phyloP scores from a whole-genome alignment of 768 basidiomycete genomes.

The Mycena pura region DNA sequence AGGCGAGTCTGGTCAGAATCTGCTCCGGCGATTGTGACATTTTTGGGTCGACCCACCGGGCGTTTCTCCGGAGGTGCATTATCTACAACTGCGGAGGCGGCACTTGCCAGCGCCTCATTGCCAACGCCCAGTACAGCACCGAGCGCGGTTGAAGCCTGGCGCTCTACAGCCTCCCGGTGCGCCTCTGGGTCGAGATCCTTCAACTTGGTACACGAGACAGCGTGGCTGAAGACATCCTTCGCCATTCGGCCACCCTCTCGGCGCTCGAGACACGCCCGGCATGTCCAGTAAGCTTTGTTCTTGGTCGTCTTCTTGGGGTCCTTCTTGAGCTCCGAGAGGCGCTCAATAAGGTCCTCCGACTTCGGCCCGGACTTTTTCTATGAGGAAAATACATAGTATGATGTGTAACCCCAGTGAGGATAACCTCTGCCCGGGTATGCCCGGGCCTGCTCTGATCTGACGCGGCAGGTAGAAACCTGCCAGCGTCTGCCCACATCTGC shows the following conservation, averaged over 20 bases:
- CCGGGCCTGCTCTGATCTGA: no score
- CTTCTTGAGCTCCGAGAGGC: neutral
- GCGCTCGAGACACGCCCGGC: neutral
- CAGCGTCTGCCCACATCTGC: no score
- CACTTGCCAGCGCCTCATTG: no score
- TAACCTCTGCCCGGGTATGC: no score
- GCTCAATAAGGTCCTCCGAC: neutral
- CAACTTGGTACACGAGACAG: neutral
- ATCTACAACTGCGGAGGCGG: neutral
- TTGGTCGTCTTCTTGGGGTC: neutral
- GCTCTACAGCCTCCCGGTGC: neutral
- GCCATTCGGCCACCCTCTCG: neutral
- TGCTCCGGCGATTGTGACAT: neutral
- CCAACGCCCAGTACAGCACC: neutral
- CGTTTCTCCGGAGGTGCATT: neutral
- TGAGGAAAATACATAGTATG: no score
- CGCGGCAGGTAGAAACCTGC: no score
- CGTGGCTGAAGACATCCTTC: neutral
- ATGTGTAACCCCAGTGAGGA: no score
- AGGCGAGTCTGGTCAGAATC: neutral
- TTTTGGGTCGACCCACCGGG: slow-evolving; percentile 1
- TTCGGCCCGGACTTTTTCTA: neutral
- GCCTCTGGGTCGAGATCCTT: neutral
- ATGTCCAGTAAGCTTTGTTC: slow-evolving; percentile 1
- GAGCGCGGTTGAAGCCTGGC: neutral